Evolutionary conservation across 176 grass and related monocot genomes (phyloP).

Genomic region (Oryza glaberrima): DNA sequence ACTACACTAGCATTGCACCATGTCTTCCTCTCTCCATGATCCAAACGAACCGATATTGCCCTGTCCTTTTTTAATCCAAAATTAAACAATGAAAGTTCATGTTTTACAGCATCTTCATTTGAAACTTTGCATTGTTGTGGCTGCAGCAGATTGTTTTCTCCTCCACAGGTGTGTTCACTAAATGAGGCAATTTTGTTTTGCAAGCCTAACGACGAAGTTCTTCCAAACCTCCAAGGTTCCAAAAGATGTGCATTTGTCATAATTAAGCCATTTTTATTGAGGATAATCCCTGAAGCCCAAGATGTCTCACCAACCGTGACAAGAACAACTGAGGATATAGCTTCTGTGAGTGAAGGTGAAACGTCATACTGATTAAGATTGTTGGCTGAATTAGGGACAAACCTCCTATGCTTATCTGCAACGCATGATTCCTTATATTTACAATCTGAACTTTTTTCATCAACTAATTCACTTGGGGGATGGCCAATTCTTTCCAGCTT

Average conservation of each 20-base stretch:
- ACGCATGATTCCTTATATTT: conserved; percentile 32
- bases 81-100: conserved; percentile 53
- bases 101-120: conserved; percentile 45
- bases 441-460: conserved; percentile 34
- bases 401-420: conserved; percentile 31
- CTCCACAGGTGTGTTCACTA: conserved; percentile 7
- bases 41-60: conserved; percentile 75
- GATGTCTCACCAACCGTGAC: conserved; percentile 71
- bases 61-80: conserved; percentile 60
- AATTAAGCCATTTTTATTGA: conserved; percentile 80
- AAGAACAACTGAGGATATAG: conserved; percentile 83
- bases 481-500: conserved; percentile 47
- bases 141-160: conserved; percentile 33
- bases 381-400: conserved; percentile 33
- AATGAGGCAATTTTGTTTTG: conserved; percentile 49
- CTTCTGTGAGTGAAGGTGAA: conserved; percentile 47
- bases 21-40: conserved; percentile 53
- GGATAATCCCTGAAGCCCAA: conserved; percentile 95
- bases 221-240: conserved; percentile 96
- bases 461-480: conserved; percentile 38
- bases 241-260: conserved; percentile 95
- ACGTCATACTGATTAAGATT: conserved; percentile 29
- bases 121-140: conserved; percentile 38
- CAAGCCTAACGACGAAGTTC: conserved; percentile 64
- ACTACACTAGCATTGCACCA: conserved; percentile 80